phyloP scores from a whole-genome alignment of 177 flowering plant species.

The Vitis hybrid region DNA sequence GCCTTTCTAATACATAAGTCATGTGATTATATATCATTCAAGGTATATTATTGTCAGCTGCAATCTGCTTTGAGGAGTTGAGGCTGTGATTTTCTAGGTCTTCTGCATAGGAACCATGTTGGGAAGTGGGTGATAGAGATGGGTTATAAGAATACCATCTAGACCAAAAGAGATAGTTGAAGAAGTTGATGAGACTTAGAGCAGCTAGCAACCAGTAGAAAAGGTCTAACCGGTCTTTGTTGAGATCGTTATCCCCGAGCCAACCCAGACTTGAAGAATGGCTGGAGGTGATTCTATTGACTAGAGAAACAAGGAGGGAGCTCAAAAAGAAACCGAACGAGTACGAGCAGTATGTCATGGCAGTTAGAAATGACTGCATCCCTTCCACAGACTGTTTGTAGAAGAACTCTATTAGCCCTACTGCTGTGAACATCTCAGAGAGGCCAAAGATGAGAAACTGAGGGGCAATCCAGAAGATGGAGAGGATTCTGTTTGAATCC shows the following conservation, averaged over 20 bases:
- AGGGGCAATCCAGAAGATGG: constrained; percentile 85
- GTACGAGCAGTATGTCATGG: constrained; percentile 89
- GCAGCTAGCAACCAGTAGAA: constrained; percentile 91
- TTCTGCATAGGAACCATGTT: constrained; percentile 19
- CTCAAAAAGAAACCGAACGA: constrained; percentile 92
- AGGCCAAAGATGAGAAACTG: constrained; percentile 84
- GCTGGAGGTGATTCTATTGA: constrained; percentile 64
- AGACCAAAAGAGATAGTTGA: constrained; percentile 85
- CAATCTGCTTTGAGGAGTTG: constrained; percentile 35
- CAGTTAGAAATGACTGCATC: constrained; percentile 86
- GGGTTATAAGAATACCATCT: constrained; percentile 56
- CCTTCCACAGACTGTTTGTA: constrained; percentile 75
- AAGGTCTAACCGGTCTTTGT: constrained; percentile 82
- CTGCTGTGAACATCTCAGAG: constrained; percentile 92
- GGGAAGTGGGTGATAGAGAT: constrained; percentile 22
- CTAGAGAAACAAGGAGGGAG: constrained; percentile 72
- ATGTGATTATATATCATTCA: constrained; percentile 9
- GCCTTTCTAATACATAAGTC: neutral
- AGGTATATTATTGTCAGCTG: constrained; percentile 27
- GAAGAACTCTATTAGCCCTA: constrained; percentile 90
- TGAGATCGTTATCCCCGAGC: constrained; percentile 76
- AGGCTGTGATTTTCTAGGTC: constrained; percentile 17
- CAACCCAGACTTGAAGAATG: constrained; percentile 54
- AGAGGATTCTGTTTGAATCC: constrained; percentile 26
- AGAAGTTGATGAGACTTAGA: constrained; percentile 76